Conservation (phyloP, 257 asterid genomes). For the Solanum piurae region DNA sequence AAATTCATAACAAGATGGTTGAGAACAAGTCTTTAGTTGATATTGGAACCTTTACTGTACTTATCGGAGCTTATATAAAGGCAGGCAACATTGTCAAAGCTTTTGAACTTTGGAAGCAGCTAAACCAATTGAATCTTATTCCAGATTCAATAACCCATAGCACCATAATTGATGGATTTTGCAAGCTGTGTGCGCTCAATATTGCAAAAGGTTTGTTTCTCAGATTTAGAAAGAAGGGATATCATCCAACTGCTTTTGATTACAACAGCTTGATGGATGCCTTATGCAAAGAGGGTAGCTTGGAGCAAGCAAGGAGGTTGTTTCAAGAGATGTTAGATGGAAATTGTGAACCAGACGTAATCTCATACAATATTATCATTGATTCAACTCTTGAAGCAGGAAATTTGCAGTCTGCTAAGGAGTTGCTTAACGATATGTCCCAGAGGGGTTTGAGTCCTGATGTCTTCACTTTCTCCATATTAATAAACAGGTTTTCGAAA, state of each 20-base stretch:
- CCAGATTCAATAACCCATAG: conserved; percentile 38
- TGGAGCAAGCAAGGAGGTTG: conserved; percentile 49
- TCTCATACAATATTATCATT: conserved; percentile 52
- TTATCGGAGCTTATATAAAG: conserved; percentile 52
- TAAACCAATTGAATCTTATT: conserved; percentile 24
- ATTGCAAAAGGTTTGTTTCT: conserved; percentile 62
- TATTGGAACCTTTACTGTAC: conserved; percentile 26
- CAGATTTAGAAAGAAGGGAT: conserved; percentile 37
- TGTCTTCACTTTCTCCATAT: conserved; percentile 38
- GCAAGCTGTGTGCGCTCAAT: conserved; percentile 33
- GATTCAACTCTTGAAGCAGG: conserved; percentile 41
- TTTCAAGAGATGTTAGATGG: conserved; percentile 39
- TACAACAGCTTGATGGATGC: conserved; percentile 56
- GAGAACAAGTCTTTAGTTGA: conserved; percentile 19
- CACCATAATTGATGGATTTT: conserved; percentile 44
- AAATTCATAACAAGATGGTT: conserved; percentile 31
- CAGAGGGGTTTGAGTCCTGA: conserved; percentile 37
- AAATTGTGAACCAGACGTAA: conserved; percentile 34
- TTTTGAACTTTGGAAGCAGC: conserved; percentile 41
- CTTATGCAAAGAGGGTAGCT: conserved; percentile 53
- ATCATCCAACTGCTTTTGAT: conserved; percentile 27
- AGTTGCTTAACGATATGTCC: conserved; percentile 42
- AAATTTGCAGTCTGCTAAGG: conserved; percentile 35
- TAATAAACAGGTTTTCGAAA: conserved; percentile 50
- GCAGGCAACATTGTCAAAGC: conserved; percentile 33